These are phyloP conservation scores for Yarrowia sp. DNA, from an alignment of 805 yeast species.

Conservation along the genomic window DNA sequence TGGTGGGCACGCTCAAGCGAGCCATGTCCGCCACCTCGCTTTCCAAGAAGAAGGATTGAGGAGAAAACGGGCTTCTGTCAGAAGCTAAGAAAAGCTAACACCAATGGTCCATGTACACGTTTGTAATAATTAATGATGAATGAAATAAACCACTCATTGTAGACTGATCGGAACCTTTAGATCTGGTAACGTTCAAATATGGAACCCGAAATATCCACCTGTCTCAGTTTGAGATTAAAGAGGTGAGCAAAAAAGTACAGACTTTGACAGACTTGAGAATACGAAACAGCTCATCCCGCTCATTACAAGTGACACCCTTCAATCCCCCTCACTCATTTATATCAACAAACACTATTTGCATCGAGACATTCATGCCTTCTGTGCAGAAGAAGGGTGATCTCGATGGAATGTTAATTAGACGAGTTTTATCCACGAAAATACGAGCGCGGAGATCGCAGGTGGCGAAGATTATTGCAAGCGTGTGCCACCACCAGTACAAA, in stretches of 20 bases:
- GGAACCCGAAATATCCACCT: too few relatives aligned
- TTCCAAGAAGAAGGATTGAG: conserved; percentile 12
- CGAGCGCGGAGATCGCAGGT: neutral
- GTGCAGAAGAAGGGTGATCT: conserved; percentile 1
- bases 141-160: neutral
- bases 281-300: too few relatives aligned
- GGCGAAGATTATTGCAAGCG: neutral
- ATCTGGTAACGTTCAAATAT: too few relatives aligned
- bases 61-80: conserved; percentile 15
- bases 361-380: conserved; percentile 9
- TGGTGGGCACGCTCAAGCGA: conserved; percentile 31
- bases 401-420: conserved; percentile 12
- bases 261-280: too few relatives aligned
- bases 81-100: conserved; percentile 38
- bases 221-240: too few relatives aligned
- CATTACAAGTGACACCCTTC: too few relatives aligned
- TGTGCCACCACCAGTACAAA: neutral
- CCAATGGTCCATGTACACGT: conserved; percentile 23
- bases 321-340: neutral
- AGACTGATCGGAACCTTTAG: too few relatives aligned
- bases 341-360: neutral
- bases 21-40: conserved; percentile 33
- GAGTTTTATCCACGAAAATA: neutral
- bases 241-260: too few relatives aligned
- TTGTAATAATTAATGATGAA: conserved; percentile 20